Base-by-base conservation (phyloP, 1,139 yeast species). In the Diutina siamensis region DNA sequence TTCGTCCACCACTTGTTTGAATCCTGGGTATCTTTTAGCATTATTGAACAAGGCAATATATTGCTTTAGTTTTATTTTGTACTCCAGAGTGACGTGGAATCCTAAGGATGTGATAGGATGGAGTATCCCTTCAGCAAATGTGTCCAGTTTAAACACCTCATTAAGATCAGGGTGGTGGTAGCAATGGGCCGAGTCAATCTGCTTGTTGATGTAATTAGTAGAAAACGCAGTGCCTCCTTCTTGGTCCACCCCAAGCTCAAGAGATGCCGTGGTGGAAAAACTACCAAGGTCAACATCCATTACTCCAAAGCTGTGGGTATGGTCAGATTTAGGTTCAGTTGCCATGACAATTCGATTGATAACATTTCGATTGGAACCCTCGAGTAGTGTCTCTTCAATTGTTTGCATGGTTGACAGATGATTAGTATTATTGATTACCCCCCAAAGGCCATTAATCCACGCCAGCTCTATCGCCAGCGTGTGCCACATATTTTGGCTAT, bases 401-500 rank as follows among this genome's bases (percentile, higher is more conserved):
- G 13, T 12, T 18, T n/a, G 32, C 42, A 38, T 38, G 20, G 28
- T 9, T 15, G 31, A 12, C 10, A 20, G 42, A 4, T 18, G 7
- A 13, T 12, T 10, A 2, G 3, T 2, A 1, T 15, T 13, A 17
- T 38, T 38, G n/a, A 22, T 25, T 13, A 25, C 42, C 19, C 42
- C 42, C 42, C 42, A 38, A 9, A 38, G 9, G 3, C 32, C 42
- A 17, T 38, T 38, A 10, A 22, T n/a, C 42, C 32, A 22, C 32
- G 32, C 42, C 42, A 38, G 42, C 20, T 21, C 21, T 12, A 25
- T n/a, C n/a, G 42, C 42, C 33, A 25, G 18, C n/a, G 42, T 15
- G 42, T 38, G 42, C 42, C 42, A 38, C 12, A 38, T 15, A 25
- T 25, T 38, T 4, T n/a, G 3, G 2, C 32, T 3, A 10, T 38